Base-by-base conservation (phyloP, 768 basidiomycete species). In the Lactifluus piperatus region DNA sequence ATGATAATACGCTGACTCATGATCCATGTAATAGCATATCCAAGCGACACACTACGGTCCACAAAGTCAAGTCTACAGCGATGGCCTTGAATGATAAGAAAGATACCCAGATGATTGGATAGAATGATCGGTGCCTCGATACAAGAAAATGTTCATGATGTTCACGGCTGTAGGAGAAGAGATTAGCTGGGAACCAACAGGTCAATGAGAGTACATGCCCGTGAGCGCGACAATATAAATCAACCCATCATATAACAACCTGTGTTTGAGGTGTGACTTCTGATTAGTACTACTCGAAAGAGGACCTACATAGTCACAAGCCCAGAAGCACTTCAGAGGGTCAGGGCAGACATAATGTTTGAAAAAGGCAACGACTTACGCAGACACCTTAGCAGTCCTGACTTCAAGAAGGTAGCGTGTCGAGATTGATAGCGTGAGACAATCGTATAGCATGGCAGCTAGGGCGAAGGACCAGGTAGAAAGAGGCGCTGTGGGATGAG, bases 201-300 rank as follows among this genome's bases (percentile, higher is more conserved):
- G 1, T 10, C n/a, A 22, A 26, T 7, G 39, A 37, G 7, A 11
- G 4, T 6, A 57, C 67, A 18, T 54, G 77, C 68, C 73, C 51
- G 84, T 82, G 41, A 87, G 70, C 5, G 73, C 73, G 32, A 83
- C 62, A 57, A 86, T 81, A 67, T 84, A 87, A 26, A 80, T 78
- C 24, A 87, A 69, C 27, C 85, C 85, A 62, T 88, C 84, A 56
- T 81, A 82, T 4, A 88, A 71, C 80, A 86, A 81, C 71, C 83
- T 86, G 62, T n/a, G 14, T 22, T 9, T 18, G 5, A 5, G 22
- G 26, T 58, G 30, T 53, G 50, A 27, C 22, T 13, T 5, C 18
- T 3, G 13, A 14, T 20, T 37, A 41, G 22, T n/a, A 20, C 18
- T 27, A 29, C 27, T 14, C 11, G 27, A 46, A 34, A 26, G 29